Conservation (phyloP, 345 rosid species). For the Gossypium rotundifolium region DNA sequence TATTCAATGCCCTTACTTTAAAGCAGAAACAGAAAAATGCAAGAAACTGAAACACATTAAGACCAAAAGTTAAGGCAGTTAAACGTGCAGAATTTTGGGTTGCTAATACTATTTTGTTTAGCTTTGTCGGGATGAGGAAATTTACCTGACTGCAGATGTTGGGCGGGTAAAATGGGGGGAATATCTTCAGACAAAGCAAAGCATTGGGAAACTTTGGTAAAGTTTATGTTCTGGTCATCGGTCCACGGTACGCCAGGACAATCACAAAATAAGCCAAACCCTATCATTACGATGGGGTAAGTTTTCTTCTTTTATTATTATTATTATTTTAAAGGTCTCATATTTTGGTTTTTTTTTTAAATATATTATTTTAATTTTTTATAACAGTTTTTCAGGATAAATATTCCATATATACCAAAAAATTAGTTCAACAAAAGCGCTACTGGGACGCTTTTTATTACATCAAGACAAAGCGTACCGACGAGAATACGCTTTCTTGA, state of each 20-base stretch:
- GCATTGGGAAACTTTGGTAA: not conserved
- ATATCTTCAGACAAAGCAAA: not conserved
- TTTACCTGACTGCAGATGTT: slow-evolving; percentile 24
- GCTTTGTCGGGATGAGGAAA: not conserved
- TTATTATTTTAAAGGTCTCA: too few relatives aligned
- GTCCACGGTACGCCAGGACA: not conserved
- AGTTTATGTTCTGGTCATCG: not conserved
- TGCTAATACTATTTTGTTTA: not conserved
- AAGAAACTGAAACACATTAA: not conserved
- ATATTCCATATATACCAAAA: too few relatives aligned
- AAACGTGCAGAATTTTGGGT: not conserved
- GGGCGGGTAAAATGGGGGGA: not conserved
- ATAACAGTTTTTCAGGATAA: too few relatives aligned
- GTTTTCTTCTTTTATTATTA: too few relatives aligned
- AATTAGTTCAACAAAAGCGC: too few relatives aligned
- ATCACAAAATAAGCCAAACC: not conserved
- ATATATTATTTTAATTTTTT: too few relatives aligned
- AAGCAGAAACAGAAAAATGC: not conserved
- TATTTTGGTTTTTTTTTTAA: too few relatives aligned
- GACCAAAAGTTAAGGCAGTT: not conserved
- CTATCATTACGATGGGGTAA: not conserved
- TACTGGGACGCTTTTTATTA: too few relatives aligned
- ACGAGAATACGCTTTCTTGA: too few relatives aligned
- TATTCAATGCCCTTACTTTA: not conserved
- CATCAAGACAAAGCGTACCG: too few relatives aligned